Percentiles rank a stretch among this genome's conserved stretches.
Conservation (phyloP, 148 eudicot genomes). For the Arctostaphylos glauca region DNA sequence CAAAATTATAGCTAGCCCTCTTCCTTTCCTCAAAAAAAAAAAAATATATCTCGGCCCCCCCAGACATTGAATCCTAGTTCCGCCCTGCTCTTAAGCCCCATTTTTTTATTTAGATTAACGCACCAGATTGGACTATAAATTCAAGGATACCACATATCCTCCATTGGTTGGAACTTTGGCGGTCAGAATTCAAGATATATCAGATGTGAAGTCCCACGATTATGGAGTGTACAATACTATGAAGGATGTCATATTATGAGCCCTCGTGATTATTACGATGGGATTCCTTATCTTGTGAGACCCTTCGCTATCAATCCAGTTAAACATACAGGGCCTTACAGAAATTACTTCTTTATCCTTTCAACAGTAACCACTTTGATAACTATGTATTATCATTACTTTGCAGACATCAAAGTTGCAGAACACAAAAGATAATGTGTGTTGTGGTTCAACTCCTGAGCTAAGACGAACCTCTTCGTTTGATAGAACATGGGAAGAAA, state of each 20-base stretch:
- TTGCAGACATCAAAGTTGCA: constrained; percentile 55
- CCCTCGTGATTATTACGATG: not conserved
- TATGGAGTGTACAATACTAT: not conserved
- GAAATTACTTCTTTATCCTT: not conserved
- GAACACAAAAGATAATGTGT: constrained; percentile 42
- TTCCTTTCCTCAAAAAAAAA: too few species aligned
- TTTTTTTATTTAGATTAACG: not conserved
- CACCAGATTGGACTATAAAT: not conserved
- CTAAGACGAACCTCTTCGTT: constrained; percentile 86
- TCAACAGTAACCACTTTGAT: not conserved
- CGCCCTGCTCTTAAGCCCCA: not conserved
- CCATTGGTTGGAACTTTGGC: too few species aligned
- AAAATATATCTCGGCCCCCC: too few species aligned
- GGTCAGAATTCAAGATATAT: not conserved
- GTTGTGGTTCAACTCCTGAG: constrained; percentile 46
- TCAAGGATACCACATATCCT: not conserved
- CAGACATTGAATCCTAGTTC: too few species aligned
- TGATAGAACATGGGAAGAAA: constrained; percentile 90
- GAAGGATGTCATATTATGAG: not conserved
- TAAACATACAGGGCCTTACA: not conserved
- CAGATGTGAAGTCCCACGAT: not conserved
- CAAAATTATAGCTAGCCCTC: too few species aligned
- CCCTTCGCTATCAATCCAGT: not conserved
- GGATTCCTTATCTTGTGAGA: not conserved
- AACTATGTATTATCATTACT: not conserved